phyloP scores from a whole-genome alignment of 768 basidiomycete species.

The Mycena rebaudengoi region DNA sequence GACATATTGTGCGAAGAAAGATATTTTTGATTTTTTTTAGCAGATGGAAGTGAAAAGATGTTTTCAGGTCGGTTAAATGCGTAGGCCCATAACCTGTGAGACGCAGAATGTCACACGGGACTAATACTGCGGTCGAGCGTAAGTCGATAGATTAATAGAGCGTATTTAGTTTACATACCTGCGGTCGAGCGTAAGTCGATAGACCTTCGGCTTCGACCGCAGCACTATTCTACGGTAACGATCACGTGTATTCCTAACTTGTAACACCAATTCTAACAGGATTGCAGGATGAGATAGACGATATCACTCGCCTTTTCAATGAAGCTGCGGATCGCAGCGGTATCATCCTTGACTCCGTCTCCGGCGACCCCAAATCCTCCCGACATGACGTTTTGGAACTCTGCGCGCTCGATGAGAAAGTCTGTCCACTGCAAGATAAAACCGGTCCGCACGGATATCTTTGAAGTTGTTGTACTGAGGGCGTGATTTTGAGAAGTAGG shows the following conservation, averaged over 20 bases:
- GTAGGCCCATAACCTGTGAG: slow-evolving; percentile 20
- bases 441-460: no score
- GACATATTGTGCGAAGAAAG: not conserved
- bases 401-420: no score
- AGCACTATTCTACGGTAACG: not conserved
- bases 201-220: not conserved
- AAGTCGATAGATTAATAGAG: slow-evolving; percentile 3
- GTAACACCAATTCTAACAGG: slow-evolving; percentile 1
- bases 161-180: slow-evolving; percentile 3
- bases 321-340: no score
- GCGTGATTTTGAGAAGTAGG: no score
- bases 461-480: no score
- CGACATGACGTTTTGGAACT: no score
- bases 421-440: no score
- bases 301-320: no score
- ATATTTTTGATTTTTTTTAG: not conserved
- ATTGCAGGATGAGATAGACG: no score
- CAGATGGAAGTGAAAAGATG: not conserved
- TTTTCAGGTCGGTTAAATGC: not conserved
- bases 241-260: slow-evolving; percentile 14
- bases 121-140: slow-evolving; percentile 17
- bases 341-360: no score
- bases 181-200: slow-evolving; percentile 19
- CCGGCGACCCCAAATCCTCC: no score
- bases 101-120: not conserved